Evolutionary conservation across 805 yeast genomes (phyloP), one percentile per base, ranked within the genome.

Genomic region (Pichia gijzeniarum): DNA sequence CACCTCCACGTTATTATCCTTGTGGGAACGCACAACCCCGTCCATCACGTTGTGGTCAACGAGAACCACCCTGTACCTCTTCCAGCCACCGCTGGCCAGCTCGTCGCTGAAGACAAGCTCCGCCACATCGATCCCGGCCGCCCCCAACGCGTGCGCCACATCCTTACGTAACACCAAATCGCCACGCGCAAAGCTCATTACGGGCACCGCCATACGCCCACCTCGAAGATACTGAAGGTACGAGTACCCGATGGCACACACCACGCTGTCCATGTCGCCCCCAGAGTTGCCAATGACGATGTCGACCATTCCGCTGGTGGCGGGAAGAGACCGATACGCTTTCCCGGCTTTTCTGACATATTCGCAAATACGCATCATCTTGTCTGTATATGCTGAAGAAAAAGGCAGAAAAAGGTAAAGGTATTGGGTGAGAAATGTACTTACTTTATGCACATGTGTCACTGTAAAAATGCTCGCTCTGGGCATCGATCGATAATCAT

Each of bases 231-330:
- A 64, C 25, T 67, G 63, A 48, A 82, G 72, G 55, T 77, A 87
- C 0, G 96, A 80, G 57, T 80, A 85, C 3, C 84, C 58, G 5
- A 93, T 68, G 0, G 97, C 82, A 45, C 83, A 74, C 2, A 87
- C 76, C 28, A 89, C 83, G 0, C 97, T 90, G 62, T 91, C 99
- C 67, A 93, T 67, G 62, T 91, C 89, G 0, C 93, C 90, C 4
- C 93, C 77, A 56, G 88, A 93, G 58, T 89, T 89, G 1, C 97
- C 97, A 0, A 83, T 68, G 0, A 82, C 90, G 19, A 82, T 57
- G 1, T 30, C 34, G 41, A 31, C 35, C 18, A 4, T 19, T 10
- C 27, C 28, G 5, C 17, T 5, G 19, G 19, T 21, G 18, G 21
- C 38, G 21, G 28, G 28, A 25, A 25, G 28, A 25, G 28, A 6